Conservation (phyloP, 2,329 filamentous ascomycete species). For the Penicillium paneum region DNA sequence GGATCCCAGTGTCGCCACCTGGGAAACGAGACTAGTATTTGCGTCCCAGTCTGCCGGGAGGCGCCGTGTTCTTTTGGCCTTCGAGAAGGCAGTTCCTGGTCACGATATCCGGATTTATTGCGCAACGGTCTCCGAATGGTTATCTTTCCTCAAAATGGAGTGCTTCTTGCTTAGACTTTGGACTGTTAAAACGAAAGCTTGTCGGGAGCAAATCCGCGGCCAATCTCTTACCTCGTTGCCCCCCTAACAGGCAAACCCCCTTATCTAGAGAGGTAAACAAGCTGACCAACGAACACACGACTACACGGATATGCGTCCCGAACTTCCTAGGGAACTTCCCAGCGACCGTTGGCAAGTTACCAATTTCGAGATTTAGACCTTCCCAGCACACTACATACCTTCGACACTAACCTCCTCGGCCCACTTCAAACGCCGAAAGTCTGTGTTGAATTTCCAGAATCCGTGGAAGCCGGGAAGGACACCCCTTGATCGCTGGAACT, state of each 20-base stretch:
- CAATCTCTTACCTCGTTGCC: background rate
- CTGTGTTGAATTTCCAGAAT: conserved; percentile 3
- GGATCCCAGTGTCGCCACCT: conserved; percentile 15
- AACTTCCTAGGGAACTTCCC: background rate
- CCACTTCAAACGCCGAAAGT: conserved; percentile 7
- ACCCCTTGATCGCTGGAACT: conserved; percentile 10
- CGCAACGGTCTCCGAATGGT: background rate
- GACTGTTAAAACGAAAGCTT: background rate
- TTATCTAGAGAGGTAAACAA: background rate
- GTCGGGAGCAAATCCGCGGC: background rate
- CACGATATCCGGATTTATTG: background rate
- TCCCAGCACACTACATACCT: background rate
- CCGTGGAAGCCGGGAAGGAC: conserved; percentile 2
- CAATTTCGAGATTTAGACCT: background rate
- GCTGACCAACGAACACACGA: background rate
- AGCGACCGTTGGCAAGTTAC: background rate
- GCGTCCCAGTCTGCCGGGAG: conserved; percentile 19
- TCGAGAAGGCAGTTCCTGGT: conserved; percentile 20
- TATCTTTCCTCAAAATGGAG: background rate
- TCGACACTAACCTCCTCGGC: background rate
- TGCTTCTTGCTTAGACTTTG: background rate
- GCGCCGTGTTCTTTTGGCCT: conserved; percentile 18
- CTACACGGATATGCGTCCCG: background rate
- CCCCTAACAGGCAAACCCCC: background rate
- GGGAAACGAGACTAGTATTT: conserved; percentile 14